A percentile compares a stretch with the other conserved stretches of the same genome.
Evolutionary conservation across 768 basidiomycete genomes (phyloP).

Genomic region (Kwoniella pini): DNA sequence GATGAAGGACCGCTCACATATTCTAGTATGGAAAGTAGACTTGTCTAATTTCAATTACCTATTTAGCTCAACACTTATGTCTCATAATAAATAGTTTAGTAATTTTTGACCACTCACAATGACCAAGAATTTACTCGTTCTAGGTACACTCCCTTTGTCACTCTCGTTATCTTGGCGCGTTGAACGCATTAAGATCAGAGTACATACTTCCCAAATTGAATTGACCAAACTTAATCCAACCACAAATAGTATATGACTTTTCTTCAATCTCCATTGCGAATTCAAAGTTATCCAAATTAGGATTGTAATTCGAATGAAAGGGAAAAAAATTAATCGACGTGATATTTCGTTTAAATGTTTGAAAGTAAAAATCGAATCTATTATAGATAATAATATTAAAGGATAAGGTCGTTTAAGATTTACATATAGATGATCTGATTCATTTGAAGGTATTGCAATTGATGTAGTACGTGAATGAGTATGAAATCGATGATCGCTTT

Average conservation of each 20-base stretch:
- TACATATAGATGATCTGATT: too few relatives aligned
- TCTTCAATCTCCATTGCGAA: constrained; percentile 35
- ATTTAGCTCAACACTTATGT: background rate
- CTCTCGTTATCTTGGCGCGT: background rate
- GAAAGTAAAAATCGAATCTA: constrained; percentile 29
- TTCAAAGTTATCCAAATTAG: constrained; percentile 21
- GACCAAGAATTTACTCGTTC: background rate
- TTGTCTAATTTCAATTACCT: constrained; percentile 19
- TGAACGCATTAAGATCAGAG: constrained; percentile 8
- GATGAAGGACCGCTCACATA: constrained; percentile 30
- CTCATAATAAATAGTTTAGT: background rate
- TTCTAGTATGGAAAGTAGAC: constrained; percentile 30
- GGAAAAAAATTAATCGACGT: background rate
- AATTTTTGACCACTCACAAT: constrained; percentile 3
- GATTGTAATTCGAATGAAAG: background rate
- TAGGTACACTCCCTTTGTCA: background rate
- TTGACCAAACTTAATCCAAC: constrained; percentile 25
- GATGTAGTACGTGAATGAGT: too few relatives aligned
- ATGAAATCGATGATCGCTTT: too few relatives aligned
- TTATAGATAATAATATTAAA: constrained; percentile 14
- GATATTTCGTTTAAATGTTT: constrained; percentile 1
- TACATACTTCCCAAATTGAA: constrained; percentile 38
- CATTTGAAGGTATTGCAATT: too few relatives aligned
- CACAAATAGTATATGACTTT: constrained; percentile 25
- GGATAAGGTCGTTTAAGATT: constrained; percentile 38